Conservation (phyloP, 257 asterid genomes). For the Misopates orontium region DNA sequence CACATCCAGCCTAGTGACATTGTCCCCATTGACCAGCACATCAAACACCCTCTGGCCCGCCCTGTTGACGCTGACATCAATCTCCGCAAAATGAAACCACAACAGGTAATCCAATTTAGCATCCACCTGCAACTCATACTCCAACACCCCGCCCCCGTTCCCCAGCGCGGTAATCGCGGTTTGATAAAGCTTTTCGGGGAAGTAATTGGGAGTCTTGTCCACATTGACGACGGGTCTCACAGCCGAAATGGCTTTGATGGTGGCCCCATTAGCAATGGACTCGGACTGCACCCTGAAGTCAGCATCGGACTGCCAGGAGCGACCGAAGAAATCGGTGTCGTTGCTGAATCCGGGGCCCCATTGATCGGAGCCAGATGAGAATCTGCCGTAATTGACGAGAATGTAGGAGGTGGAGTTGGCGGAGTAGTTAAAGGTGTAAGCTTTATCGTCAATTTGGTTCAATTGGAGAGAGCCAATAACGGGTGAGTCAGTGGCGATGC, state of each 20-base stretch:
- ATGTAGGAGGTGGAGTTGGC: conserved; percentile 41
- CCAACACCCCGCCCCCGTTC: conserved; percentile 58
- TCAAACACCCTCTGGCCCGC: conserved; percentile 91
- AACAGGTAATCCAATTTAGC: conserved; percentile 87
- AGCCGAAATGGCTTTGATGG: conserved; percentile 65
- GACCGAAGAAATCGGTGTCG: conserved; percentile 75
- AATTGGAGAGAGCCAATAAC: conserved; percentile 71
- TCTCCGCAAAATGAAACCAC: conserved; percentile 92
- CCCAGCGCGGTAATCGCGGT: conserved; percentile 60
- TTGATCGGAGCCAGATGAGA: conserved; percentile 77
- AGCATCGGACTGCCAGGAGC: conserved; percentile 80
- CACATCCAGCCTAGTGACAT: conserved; percentile 74
- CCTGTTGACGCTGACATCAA: conserved; percentile 71
- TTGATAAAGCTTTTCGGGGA: conserved; percentile 74
- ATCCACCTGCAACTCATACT: conserved; percentile 65
- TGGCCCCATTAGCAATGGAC: conserved; percentile 38
- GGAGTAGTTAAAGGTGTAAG: conserved; percentile 45
- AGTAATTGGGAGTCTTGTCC: conserved; percentile 65
- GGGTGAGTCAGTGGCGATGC: conserved; percentile 96
- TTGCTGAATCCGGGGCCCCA: conserved; percentile 96
- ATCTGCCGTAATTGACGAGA: conserved; percentile 78
- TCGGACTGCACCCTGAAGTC: conserved; percentile 34
- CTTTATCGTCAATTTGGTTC: conserved; percentile 46
- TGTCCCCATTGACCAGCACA: conserved; percentile 67
- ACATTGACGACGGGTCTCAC: conserved; percentile 42